Conservation (phyloP, 2,329 filamentous ascomycete genomes). For the Pyrenophora seminiperda region DNA sequence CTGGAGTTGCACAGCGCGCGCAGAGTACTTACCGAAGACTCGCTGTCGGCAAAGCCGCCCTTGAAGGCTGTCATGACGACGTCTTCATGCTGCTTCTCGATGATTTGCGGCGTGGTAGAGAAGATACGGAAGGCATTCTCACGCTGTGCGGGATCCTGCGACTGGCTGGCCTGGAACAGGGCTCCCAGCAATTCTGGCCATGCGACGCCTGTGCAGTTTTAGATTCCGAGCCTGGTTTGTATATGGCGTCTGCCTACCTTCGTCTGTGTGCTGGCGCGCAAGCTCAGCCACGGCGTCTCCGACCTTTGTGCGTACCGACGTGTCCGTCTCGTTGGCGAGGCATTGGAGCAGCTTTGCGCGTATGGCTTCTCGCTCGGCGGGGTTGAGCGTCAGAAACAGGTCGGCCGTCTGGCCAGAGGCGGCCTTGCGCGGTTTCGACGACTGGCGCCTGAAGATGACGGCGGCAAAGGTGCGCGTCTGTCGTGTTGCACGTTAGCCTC, state of each 20-base stretch:
- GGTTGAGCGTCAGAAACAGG: slow-evolving; percentile 79
- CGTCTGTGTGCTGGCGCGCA: slow-evolving; percentile 91
- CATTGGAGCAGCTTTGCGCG: slow-evolving; percentile 81
- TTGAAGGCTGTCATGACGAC: slow-evolving; percentile 87
- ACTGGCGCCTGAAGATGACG: slow-evolving; percentile 91
- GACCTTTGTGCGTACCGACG: slow-evolving; percentile 87
- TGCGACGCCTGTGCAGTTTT: slow-evolving; percentile 65
- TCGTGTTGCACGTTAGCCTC: slow-evolving; percentile 7
- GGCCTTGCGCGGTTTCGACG: slow-evolving; percentile 84
- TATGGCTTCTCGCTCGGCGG: slow-evolving; percentile 76
- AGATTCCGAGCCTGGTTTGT: not conserved
- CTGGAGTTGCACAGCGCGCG: not conserved
- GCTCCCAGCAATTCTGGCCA: slow-evolving; percentile 89
- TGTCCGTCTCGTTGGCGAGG: slow-evolving; percentile 72
- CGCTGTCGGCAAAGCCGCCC: slow-evolving; percentile 88
- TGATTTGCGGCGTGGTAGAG: slow-evolving; percentile 90
- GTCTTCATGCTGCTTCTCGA: slow-evolving; percentile 93
- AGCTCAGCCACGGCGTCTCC: slow-evolving; percentile 97
- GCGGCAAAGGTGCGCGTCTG: slow-evolving; percentile 90
- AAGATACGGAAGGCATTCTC: slow-evolving; percentile 96
- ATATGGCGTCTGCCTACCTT: slow-evolving; percentile 63
- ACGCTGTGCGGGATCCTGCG: slow-evolving; percentile 78
- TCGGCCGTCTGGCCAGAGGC: slow-evolving; percentile 72
- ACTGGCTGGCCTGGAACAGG: slow-evolving; percentile 90
- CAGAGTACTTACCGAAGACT: slow-evolving; percentile 66